Percentiles rank a stretch among this genome's conserved stretches.
phyloP scores from a whole-genome alignment of 169 alveolate genomes.

The Condylostoma magnum region DNA sequence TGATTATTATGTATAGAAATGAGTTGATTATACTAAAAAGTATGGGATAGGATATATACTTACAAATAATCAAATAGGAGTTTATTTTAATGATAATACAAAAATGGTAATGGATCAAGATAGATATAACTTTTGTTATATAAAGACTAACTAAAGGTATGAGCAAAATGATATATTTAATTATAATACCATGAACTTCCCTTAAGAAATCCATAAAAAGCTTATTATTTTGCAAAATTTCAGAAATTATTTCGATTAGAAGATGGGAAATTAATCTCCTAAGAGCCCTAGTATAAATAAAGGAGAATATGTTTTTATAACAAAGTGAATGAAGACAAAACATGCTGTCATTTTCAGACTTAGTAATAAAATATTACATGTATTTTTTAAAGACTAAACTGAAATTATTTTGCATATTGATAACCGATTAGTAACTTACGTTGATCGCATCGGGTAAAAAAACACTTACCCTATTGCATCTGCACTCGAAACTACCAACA shows the following conservation, averaged over 20 bases:
- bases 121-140: conserved; percentile 57
- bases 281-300: no score
- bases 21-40: conserved; percentile 72
- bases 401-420: conserved; percentile 78
- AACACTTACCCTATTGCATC: conserved; percentile 71
- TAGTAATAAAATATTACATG: conserved; percentile 83
- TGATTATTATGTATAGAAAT: conserved; percentile 64
- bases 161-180: conserved; percentile 51
- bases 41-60: conserved; percentile 87
- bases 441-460: conserved; percentile 73
- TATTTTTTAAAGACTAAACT: conserved; percentile 82
- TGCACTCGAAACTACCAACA: conserved; percentile 79
- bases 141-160: conserved; percentile 61
- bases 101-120: conserved; percentile 61
- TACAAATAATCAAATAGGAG: conserved; percentile 79
- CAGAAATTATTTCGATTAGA: conserved; percentile 66
- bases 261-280: conserved; percentile 40
- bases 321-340: conserved; percentile 86
- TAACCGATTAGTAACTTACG: conserved; percentile 76
- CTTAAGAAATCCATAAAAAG: conserved; percentile 66
- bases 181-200: conserved; percentile 49
- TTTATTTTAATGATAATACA: conserved; percentile 87
- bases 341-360: conserved; percentile 87
- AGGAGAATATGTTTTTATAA: conserved; percentile 74
- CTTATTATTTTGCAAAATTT: conserved; percentile 70